Conservation (phyloP, 2,329 filamentous ascomycete genomes). For the Fusarium torulosum region DNA sequence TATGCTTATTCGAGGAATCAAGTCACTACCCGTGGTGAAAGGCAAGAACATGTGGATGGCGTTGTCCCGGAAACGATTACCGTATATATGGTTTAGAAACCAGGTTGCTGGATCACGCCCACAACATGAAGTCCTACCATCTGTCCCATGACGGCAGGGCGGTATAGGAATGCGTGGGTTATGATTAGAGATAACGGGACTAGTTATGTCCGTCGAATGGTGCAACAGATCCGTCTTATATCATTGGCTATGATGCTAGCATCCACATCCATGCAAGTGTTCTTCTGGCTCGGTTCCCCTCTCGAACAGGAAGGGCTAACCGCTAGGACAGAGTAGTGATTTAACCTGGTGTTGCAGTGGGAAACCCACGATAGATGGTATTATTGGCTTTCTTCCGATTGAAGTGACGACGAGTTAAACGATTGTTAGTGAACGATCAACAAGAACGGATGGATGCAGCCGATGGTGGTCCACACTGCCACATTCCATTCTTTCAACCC, state of each 20-base stretch:
- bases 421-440: not conserved
- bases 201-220: constrained; percentile 7
- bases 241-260: constrained; percentile 17
- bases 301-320: constrained; percentile 28
- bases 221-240: constrained; percentile 23
- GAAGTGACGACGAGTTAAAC: constrained; percentile 8
- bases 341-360: constrained; percentile 4
- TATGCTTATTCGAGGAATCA: not conserved
- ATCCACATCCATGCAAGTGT: not conserved
- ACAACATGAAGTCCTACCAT: constrained; percentile 10
- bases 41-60: constrained; percentile 19
- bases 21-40: not conserved
- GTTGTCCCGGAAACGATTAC: constrained; percentile 3
- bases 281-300: not conserved
- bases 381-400: constrained; percentile 5
- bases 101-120: constrained; percentile 32
- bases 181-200: constrained; percentile 8
- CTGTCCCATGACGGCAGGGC: constrained; percentile 1
- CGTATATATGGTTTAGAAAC: constrained; percentile 31
- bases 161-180: constrained; percentile 20
- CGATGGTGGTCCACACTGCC: constrained; percentile 38
- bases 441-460: constrained; percentile 23
- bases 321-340: constrained; percentile 8
- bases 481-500: constrained; percentile 8
- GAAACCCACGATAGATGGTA: not conserved